These are phyloP conservation scores for Saccharomycopsis hybrid DNA, from an alignment of 1,139 yeast species.

Conservation along the genomic window DNA sequence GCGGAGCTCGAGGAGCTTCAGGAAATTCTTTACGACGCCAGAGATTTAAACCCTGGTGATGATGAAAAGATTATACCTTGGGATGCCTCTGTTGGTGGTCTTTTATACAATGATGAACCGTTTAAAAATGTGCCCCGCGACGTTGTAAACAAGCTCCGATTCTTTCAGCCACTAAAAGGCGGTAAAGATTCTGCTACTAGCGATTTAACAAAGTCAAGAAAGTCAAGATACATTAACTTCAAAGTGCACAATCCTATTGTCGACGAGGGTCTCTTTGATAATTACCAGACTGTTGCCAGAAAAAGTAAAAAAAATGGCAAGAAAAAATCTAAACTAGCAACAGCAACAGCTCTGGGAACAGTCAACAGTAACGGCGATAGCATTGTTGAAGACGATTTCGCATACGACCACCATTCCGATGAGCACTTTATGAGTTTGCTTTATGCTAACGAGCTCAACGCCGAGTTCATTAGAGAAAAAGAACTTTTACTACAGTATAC, in stretches of 20 bases:
- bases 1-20: conserved; percentile 12
- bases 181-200: not conserved
- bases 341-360: not conserved
- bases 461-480: conserved; percentile 11
- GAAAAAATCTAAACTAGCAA: not conserved
- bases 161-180: conserved; percentile 21
- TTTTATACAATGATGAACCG: conserved; percentile 27
- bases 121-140: conserved; percentile 28
- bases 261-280: conserved; percentile 18
- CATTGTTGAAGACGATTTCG: conserved; percentile 1
- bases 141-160: conserved; percentile 26
- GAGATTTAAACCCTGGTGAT: conserved; percentile 16
- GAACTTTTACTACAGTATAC: conserved; percentile 15
- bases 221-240: conserved; percentile 11
- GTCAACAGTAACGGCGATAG: not conserved
- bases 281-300: conserved; percentile 2
- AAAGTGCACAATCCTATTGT: conserved; percentile 19
- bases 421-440: conserved; percentile 4
- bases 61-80: conserved; percentile 27
- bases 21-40: conserved; percentile 23
- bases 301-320: not conserved
- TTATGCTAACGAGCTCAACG: conserved; percentile 5
- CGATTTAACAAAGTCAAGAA: not conserved
- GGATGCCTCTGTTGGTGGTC: conserved; percentile 32
- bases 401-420: not conserved